phyloP scores from a whole-genome alignment of 257 asterid species.

The Nemophila menziesii region DNA sequence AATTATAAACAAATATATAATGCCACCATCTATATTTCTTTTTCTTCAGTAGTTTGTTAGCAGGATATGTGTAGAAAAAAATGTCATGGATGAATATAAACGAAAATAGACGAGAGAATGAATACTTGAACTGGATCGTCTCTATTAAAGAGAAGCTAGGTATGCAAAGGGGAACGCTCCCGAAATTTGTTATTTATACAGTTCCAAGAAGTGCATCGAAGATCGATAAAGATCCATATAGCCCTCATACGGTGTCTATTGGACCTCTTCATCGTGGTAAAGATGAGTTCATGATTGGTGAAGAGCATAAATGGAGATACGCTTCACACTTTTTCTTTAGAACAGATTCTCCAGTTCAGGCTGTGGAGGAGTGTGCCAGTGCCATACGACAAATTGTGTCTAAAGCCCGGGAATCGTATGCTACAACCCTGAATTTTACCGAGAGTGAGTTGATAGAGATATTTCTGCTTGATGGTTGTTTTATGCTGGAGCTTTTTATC shows the following conservation, averaged over 20 bases:
- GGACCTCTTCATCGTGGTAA: background rate
- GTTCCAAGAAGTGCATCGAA: background rate
- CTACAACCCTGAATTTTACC: no score
- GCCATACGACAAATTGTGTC: background rate
- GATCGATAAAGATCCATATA: background rate
- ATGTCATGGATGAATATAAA: no score
- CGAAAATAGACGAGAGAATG: no score
- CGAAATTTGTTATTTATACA: no score
- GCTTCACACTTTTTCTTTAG: background rate
- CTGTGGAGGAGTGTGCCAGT: background rate
- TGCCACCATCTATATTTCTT: no score
- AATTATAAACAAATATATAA: no score
- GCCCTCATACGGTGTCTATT: background rate
- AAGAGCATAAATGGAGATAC: background rate
- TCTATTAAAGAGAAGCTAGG: no score
- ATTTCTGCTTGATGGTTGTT: background rate
- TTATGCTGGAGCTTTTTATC: background rate
- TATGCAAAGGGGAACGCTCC: no score
- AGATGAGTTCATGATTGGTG: background rate
- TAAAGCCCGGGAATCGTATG: background rate
- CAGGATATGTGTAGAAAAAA: no score
- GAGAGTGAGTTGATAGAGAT: background rate
- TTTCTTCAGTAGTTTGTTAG: no score
- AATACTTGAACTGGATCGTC: no score
- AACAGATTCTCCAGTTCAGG: background rate